Conservation (phyloP, 2,329 filamentous ascomycete genomes). For the Alternaria brassicae region DNA sequence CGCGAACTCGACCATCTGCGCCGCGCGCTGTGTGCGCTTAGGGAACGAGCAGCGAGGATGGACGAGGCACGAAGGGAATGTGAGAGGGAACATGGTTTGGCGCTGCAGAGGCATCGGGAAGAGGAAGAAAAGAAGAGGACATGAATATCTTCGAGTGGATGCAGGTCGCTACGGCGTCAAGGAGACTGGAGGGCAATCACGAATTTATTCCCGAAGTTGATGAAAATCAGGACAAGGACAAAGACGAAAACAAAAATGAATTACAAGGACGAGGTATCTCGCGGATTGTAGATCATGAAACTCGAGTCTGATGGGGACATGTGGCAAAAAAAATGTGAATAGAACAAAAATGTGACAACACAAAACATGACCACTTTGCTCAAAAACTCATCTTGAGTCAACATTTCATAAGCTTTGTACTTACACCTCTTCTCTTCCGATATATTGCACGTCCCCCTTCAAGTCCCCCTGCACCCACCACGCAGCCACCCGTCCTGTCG, state of each 20-base stretch:
- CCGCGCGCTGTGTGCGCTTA: too few relatives aligned
- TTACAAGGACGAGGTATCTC: neutral
- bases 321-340: neutral
- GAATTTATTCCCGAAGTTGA: accelerated
- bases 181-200: neutral
- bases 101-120: too few relatives aligned
- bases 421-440: neutral
- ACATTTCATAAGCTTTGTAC: too few relatives aligned
- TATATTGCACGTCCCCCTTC: slow-evolving; percentile 8
- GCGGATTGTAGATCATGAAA: neutral
- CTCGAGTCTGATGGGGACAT: too few relatives aligned
- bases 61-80: too few relatives aligned
- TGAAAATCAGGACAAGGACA: too few relatives aligned
- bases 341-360: neutral
- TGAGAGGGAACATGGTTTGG: too few relatives aligned
- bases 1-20: neutral
- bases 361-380: too few relatives aligned
- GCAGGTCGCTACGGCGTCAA: neutral
- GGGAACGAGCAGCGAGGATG: too few relatives aligned
- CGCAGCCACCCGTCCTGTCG: slow-evolving; percentile 46
- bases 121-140: too few relatives aligned
- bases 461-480: slow-evolving; percentile 38
- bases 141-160: neutral
- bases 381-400: neutral
- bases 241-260: too few relatives aligned